A percentile compares a stretch with the other conserved stretches of the same genome.
phyloP scores from a whole-genome alignment of 495 filamentous ascomycete genomes.

The Penicillium waksmanii region DNA sequence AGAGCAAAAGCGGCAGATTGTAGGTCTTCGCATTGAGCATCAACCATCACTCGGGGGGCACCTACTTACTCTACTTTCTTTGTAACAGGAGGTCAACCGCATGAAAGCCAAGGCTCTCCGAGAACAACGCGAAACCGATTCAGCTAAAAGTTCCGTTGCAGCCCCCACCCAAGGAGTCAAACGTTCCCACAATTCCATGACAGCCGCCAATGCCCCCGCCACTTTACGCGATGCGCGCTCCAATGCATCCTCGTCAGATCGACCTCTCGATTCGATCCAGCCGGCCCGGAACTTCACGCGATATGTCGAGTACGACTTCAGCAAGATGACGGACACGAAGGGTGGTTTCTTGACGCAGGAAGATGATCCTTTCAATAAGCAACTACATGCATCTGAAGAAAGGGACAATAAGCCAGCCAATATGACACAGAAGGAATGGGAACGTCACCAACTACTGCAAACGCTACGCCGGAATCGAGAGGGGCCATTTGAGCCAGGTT shows the following conservation, averaged over 20 bases:
- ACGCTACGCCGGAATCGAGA: constrained; percentile 71
- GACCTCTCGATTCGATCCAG: constrained; percentile 61
- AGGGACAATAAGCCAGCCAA: constrained; percentile 71
- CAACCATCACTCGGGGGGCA: background rate
- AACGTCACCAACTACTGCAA: constrained; percentile 71
- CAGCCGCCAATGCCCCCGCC: constrained; percentile 58
- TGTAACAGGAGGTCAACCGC: constrained; percentile 78
- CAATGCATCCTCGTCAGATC: constrained; percentile 29
- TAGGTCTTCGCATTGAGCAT: constrained; percentile 38
- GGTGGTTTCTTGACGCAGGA: constrained; percentile 86
- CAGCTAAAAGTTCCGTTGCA: constrained; percentile 31
- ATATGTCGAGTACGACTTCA: constrained; percentile 96
- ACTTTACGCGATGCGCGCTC: constrained; percentile 70
- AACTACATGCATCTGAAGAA: constrained; percentile 59
- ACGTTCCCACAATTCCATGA: constrained; percentile 65
- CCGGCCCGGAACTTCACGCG: constrained; percentile 82
- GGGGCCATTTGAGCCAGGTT: constrained; percentile 84
- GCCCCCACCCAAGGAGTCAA: constrained; percentile 54
- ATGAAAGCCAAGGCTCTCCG: constrained; percentile 90
- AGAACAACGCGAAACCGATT: constrained; percentile 66
- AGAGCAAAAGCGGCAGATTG: constrained; percentile 71
- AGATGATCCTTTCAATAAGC: constrained; percentile 88
- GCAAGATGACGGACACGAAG: constrained; percentile 96
- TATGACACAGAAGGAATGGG: constrained; percentile 95
- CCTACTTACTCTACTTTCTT: background rate